These are phyloP conservation scores for Penicillium sp. DNA, from an alignment of 2,329 filamentous ascomycete species.

Conservation along the genomic window DNA sequence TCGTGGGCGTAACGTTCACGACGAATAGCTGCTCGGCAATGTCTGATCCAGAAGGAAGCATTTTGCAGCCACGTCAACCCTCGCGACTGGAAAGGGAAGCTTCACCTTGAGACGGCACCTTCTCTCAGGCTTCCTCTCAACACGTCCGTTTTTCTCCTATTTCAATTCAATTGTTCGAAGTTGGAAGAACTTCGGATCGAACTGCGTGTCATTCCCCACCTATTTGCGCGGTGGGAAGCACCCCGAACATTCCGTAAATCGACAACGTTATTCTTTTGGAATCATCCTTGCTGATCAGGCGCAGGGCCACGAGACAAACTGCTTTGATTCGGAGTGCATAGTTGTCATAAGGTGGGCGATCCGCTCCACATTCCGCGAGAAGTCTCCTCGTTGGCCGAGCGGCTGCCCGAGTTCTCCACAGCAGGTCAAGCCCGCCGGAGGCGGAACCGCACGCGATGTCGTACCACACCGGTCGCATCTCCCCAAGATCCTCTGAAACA, in stretches of 20 bases:
- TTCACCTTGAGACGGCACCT: not conserved
- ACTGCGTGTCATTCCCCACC: not conserved
- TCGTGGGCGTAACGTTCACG: not conserved
- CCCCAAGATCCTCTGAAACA: slow-evolving; percentile 69
- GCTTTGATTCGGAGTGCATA: slow-evolving; percentile 2
- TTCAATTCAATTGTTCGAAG: not conserved
- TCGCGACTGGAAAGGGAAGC: not conserved
- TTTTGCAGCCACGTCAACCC: not conserved
- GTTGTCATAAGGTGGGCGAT: slow-evolving; percentile 18
- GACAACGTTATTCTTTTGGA: not conserved
- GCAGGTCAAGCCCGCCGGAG: slow-evolving; percentile 23
- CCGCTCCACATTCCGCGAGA: slow-evolving; percentile 23
- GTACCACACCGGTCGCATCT: slow-evolving; percentile 25
- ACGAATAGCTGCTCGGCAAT: not conserved
- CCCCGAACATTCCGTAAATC: not conserved
- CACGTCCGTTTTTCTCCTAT: not conserved
- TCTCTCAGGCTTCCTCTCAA: not conserved
- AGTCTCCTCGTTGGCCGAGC: slow-evolving; percentile 18
- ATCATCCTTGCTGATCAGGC: slow-evolving; percentile 2
- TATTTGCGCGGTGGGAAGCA: not conserved
- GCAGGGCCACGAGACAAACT: not conserved
- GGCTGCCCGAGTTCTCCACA: slow-evolving; percentile 23
- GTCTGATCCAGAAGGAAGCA: not conserved
- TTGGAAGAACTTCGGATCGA: not conserved
- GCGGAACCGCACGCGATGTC: slow-evolving; percentile 31